phyloP scores from a whole-genome alignment of 2,329 filamentous ascomycete species.

The Aspergillus sp. region DNA sequence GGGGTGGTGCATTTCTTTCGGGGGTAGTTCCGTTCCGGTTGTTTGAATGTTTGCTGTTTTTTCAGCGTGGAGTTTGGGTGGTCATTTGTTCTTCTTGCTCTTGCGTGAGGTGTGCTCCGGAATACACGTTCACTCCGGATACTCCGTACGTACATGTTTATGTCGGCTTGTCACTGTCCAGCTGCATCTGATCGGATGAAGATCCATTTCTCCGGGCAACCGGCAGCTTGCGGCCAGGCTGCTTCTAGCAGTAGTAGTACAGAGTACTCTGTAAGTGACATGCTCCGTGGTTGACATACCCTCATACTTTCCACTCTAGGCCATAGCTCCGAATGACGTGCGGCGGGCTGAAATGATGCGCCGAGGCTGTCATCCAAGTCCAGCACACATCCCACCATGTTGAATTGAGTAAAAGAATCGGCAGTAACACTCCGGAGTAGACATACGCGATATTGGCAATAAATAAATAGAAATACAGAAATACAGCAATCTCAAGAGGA shows the following conservation, averaged over 20 bases:
- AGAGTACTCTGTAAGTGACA: no score
- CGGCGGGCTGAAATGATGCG: neutral
- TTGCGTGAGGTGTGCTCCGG: neutral
- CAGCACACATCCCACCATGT: neutral
- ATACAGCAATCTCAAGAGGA: neutral
- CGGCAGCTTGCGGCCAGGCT: no score
- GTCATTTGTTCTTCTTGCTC: slow-evolving; percentile 9
- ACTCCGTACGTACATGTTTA: no score
- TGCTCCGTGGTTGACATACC: no score
- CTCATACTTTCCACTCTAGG: no score
- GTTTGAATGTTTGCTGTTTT: slow-evolving; percentile 1
- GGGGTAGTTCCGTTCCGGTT: slow-evolving; percentile 34
- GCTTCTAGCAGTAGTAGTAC: no score
- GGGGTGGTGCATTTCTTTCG: slow-evolving; percentile 76
- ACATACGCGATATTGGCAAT: neutral
- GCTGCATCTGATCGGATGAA: no score
- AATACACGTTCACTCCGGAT: no score
- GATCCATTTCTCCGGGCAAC: no score
- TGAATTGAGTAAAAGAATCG: no score
- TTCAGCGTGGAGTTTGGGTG: slow-evolving; percentile 22
- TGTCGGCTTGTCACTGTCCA: neutral
- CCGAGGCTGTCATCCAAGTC: neutral
- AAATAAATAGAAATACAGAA: neutral
- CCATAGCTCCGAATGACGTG: neutral
- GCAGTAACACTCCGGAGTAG: no score